A percentile compares a stretch with the other conserved stretches of the same genome.
These are phyloP conservation scores for Erigeron philadelphicus DNA, from an alignment of 140 eudicot species.

Conservation along the genomic window DNA sequence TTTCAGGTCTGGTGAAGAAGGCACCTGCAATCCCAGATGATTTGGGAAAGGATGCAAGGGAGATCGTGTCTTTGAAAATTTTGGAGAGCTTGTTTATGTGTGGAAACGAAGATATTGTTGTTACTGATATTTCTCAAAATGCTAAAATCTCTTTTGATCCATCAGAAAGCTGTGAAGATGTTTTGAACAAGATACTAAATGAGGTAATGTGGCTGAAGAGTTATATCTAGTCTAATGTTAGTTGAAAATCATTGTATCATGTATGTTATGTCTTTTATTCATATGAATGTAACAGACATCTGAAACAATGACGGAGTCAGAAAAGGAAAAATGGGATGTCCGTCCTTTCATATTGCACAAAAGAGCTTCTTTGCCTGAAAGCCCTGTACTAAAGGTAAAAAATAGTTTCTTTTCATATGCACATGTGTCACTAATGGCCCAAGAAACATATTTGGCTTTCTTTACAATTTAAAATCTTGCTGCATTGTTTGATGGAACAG, in stretches of 20 bases:
- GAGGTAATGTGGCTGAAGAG: conserved; percentile 34
- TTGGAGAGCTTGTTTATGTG: conserved; percentile 40
- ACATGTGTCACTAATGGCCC: neutral
- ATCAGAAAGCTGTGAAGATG: conserved; percentile 45
- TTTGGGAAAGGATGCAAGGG: conserved; percentile 51
- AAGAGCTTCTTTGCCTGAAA: conserved; percentile 40
- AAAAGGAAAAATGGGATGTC: conserved; percentile 40
- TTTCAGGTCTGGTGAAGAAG: conserved; percentile 42
- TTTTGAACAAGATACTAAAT: conserved; percentile 33
- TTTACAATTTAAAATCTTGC: conserved; percentile 6
- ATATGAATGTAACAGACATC: conserved; percentile 37
- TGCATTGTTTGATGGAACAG: conserved; percentile 34
- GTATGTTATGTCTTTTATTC: neutral
- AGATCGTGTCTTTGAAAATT: conserved; percentile 45
- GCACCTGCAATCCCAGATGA: conserved; percentile 41
- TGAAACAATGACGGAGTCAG: conserved; percentile 28
- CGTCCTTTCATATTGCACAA: conserved; percentile 41
- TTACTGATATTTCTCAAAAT: conserved; percentile 16
- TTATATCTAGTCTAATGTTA: neutral
- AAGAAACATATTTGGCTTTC: neutral
- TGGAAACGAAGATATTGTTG: conserved; percentile 22
- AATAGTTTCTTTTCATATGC: neutral
- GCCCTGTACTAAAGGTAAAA: conserved; percentile 45
- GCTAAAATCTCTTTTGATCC: conserved; percentile 37
- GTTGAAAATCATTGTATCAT: neutral